Evolutionary conservation across 2,329 filamentous ascomycete species (phyloP), one percentile per base, ranked within the genome.

Genomic region (Ceratocystis cacaofunesta): DNA sequence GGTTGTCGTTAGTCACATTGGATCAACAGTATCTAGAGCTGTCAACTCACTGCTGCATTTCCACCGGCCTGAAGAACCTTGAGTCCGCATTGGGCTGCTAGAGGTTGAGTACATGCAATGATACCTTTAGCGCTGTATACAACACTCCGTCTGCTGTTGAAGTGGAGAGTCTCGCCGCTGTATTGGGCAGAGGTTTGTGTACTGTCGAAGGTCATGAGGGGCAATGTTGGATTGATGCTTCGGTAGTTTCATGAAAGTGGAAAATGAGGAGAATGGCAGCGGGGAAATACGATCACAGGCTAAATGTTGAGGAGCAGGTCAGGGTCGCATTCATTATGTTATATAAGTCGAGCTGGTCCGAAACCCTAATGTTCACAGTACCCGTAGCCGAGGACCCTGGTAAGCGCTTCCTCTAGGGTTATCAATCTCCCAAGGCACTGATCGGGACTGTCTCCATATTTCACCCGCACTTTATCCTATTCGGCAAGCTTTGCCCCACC

Each of bases 61-160:
- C 94, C 94, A 66, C 94, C 94, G 61, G 88, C 85, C 66, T 86
- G 83, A n/a, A 99, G 78, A 48, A 97, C 81, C 66, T 88, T 85
- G 63, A 96, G 83, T 25, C 94, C 94, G 68, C 91, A 95, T 75
- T 89, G 89, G 28, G 89, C 88, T 5, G 94, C 94, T 65, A 97
- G 79, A 15, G 94, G 91, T 74, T 97, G 92, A 1, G 90, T 89
- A 73, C 88, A 95, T 10, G 92, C 83, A 61, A 97, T 89, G 66
- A 97, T 96, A 58, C 91, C 92, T 71, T 92, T 87, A 4, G 89
- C 92, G 74, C 90, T 96, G 74, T 97, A 92, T 12, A 97, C 90
- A 12, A 95, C 91, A 70, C 92, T 96, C 68, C 94, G 81, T 48
- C 92, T 55, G 25, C 66, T 67, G 10, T 50, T 48, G 43, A 69